phyloP scores from a whole-genome alignment of 495 filamentous ascomycete genomes.

The Recurvomyces mirabilis region DNA sequence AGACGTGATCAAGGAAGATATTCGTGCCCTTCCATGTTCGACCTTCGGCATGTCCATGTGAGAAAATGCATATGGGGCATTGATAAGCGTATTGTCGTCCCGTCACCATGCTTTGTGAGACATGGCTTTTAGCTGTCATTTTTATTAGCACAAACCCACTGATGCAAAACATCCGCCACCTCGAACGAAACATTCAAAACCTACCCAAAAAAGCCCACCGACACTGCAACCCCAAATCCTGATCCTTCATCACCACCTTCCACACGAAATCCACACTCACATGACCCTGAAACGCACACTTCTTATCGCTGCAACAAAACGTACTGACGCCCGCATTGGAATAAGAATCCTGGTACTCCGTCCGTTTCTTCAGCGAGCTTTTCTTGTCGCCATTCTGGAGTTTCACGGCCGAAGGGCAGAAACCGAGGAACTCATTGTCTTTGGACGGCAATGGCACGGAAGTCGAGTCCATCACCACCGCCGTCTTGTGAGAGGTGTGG shows the following conservation, averaged over 20 bases:
- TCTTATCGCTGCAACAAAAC: conserved; percentile 4
- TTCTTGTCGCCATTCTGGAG: conserved; percentile 14
- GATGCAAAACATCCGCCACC: neutral
- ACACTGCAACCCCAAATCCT: conserved; percentile 11
- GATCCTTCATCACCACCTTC: conserved; percentile 12
- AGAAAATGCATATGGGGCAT: conserved; percentile 18
- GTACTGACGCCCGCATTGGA: conserved; percentile 6
- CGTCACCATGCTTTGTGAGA: conserved; percentile 4
- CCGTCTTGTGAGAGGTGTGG: no score
- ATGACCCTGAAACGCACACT: conserved; percentile 9
- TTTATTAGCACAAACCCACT: neutral
- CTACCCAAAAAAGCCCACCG: conserved; percentile 14
- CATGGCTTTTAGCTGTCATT: conserved; percentile 12
- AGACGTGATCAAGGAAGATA: conserved; percentile 18
- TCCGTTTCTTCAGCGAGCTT: conserved; percentile 10
- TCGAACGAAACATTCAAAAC: neutral
- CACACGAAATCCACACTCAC: conserved; percentile 11
- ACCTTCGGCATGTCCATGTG: conserved; percentile 16
- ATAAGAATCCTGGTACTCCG: conserved; percentile 11
- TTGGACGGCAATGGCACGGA: conserved; percentile 7
- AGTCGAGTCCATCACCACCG: neutral
- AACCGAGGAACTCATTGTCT: conserved; percentile 16
- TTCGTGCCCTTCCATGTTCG: conserved; percentile 10
- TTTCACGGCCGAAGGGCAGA: conserved; percentile 14
- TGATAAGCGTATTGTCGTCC: conserved; percentile 11